Evolutionary conservation across 176 grass and related monocot genomes (phyloP).

Genomic region (Leersia perrieri): DNA sequence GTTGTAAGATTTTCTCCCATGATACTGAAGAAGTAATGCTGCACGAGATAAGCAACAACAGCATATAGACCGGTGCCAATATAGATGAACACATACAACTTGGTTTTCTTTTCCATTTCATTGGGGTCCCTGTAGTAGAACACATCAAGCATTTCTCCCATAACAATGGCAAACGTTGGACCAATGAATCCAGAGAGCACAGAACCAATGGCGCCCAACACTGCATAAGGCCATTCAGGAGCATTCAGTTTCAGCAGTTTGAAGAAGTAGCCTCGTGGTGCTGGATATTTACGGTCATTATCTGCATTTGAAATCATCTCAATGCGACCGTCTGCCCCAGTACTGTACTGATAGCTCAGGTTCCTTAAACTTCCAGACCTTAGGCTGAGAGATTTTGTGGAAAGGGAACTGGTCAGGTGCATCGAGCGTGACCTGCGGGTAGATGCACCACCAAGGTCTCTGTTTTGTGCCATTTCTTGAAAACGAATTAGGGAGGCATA

Average conservation of each 20-base stretch:
- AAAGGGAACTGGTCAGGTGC: conserved; percentile 91
- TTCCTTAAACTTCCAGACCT: conserved; percentile 92
- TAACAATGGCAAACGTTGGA: conserved; percentile 94
- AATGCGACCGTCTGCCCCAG: conserved; percentile 93
- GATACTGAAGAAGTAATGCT: conserved; percentile 99
- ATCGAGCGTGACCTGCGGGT: conserved; percentile 77
- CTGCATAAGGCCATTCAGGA: conserved; percentile 93
- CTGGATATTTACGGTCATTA: conserved; percentile 90
- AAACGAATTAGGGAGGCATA: conserved; percentile 89
- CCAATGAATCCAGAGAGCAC: conserved; percentile 91
- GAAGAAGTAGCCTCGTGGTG: conserved; percentile 90
- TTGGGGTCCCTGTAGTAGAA: conserved; percentile 87
- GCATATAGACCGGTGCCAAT: conserved; percentile 94
- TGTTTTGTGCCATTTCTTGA: conserved; percentile 72
- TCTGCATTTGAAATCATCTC: conserved; percentile 95
- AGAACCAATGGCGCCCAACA: conserved; percentile 85
- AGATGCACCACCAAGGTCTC: conserved; percentile 68
- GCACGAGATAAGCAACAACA: conserved; percentile 82
- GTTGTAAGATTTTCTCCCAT: conserved; percentile 99
- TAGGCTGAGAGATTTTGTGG: conserved; percentile 95
- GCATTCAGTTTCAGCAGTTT: conserved; percentile 96
- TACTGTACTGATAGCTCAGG: conserved; percentile 97
- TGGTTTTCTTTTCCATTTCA: conserved; percentile 89
- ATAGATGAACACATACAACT: conserved; percentile 92
- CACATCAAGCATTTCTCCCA: conserved; percentile 94